Evolutionary conservation across 1,284 basidiomycete genomes (phyloP).

Genomic region (Singerocomus inundabilis): DNA sequence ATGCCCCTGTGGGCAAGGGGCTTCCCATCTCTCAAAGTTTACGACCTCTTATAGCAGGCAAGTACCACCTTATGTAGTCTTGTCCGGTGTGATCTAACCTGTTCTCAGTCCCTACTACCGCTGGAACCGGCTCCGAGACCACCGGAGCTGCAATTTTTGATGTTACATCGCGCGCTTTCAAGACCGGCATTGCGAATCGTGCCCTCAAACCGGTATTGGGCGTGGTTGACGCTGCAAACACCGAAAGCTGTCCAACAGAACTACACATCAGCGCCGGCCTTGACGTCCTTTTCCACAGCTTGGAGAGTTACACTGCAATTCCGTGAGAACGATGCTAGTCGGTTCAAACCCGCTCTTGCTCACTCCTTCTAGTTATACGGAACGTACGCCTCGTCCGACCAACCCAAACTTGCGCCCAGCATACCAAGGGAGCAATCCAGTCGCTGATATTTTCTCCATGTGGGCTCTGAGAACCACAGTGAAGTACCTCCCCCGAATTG

Average conservation of each 20-base stretch:
- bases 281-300: conserved; percentile 92
- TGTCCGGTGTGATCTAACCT: conserved; percentile 1
- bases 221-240: conserved; percentile 78
- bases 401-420: conserved; percentile 92
- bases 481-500: conserved; percentile 86
- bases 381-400: conserved; percentile 83
- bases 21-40: conserved; percentile 77
- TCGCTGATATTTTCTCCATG: conserved; percentile 93
- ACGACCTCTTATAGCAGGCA: conserved; percentile 82
- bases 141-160: conserved; percentile 98
- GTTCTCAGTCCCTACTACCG: conserved; percentile 81
- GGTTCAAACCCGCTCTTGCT: neutral
- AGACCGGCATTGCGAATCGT: conserved; percentile 93
- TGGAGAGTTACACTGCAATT: conserved; percentile 92
- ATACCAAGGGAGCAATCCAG: conserved; percentile 96
- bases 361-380: conserved; percentile 63
- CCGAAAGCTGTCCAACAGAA: conserved; percentile 78
- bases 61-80: conserved; percentile 12
- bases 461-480: conserved; percentile 94
- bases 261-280: conserved; percentile 91
- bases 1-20: conserved; percentile 94
- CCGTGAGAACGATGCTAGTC: conserved; percentile 48
- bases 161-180: conserved; percentile 86
- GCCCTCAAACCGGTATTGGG: conserved; percentile 90
- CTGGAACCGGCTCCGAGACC: conserved; percentile 96